Evolutionary conservation across 495 filamentous ascomycete genomes (phyloP).

Genomic region (Aspergillus leporis): DNA sequence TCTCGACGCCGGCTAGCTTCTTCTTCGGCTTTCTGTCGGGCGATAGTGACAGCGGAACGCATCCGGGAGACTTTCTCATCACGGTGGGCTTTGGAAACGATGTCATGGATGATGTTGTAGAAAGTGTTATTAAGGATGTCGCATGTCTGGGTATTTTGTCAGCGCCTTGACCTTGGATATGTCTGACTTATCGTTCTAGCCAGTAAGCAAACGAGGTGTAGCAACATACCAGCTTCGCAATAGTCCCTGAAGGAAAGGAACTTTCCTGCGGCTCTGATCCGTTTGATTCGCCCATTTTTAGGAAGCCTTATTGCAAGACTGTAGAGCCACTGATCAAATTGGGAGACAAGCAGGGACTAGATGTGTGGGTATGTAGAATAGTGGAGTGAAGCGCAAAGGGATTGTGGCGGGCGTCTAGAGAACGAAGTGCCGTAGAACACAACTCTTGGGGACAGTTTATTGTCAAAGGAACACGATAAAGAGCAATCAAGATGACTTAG

Average conservation of each 20-base stretch:
- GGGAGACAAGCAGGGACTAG: neutral
- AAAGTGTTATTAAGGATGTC: constrained; percentile 66
- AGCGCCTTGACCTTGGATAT: neutral
- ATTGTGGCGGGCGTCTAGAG: neutral
- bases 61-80: constrained; percentile 74
- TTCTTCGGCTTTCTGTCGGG: constrained; percentile 65
- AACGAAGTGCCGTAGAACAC: neutral
- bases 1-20: constrained; percentile 41
- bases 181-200: neutral
- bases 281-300: constrained; percentile 41
- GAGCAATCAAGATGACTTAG: neutral
- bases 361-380: neutral
- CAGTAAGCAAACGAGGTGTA: neutral
- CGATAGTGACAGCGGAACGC: constrained; percentile 68
- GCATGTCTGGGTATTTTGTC: constrained; percentile 32
- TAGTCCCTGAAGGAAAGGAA: constrained; percentile 41
- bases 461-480: neutral
- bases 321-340: neutral
- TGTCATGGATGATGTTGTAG: constrained; percentile 72
- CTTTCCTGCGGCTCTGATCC: constrained; percentile 27
- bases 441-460: neutral
- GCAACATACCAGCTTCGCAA: constrained; percentile 47
- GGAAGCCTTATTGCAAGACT: neutral
- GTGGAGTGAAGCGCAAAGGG: neutral
- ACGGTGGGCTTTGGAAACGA: constrained; percentile 69